Conservation (phyloP, 2,329 filamentous ascomycete species). For the Cercospora brassicicola region DNA sequence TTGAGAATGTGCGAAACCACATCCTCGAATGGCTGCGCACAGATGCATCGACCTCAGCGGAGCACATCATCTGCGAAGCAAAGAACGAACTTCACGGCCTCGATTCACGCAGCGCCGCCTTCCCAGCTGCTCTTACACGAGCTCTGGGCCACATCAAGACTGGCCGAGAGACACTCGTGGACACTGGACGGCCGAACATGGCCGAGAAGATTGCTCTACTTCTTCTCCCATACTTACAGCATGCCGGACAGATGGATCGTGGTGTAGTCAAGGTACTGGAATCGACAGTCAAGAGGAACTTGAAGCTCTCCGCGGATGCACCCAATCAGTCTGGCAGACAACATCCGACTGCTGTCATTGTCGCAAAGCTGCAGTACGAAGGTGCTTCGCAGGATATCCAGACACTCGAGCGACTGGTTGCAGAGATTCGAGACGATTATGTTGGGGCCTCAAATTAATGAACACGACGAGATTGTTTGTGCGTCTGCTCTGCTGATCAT, state of each 20-base stretch:
- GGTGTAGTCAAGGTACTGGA: conserved; percentile 55
- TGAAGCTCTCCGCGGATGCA: conserved; percentile 16
- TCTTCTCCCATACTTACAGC: conserved; percentile 49
- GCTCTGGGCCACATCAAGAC: conserved; percentile 64
- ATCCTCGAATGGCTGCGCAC: conserved; percentile 63
- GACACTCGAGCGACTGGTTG: conserved; percentile 5
- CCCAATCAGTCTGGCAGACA: conserved; percentile 10
- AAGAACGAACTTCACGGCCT: conserved; percentile 69
- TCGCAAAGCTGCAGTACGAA: conserved; percentile 11
- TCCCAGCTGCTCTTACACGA: conserved; percentile 68
- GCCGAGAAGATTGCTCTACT: conserved; percentile 51
- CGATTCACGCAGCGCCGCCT: conserved; percentile 63
- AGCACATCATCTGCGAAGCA: conserved; percentile 66
- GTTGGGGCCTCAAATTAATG: background rate
- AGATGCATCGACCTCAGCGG: conserved; percentile 55
- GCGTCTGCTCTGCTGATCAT: background rate
- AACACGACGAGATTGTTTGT: background rate
- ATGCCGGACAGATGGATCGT: conserved; percentile 51
- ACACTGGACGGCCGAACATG: conserved; percentile 40
- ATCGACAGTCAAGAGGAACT: conserved; percentile 41
- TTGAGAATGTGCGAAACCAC: conserved; percentile 68
- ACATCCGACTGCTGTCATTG: conserved; percentile 5
- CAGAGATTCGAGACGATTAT: conserved; percentile 13
- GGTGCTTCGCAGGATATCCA: conserved; percentile 12
- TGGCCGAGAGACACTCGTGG: conserved; percentile 43